phyloP scores from a whole-genome alignment of 768 basidiomycete species.

The Terana coerulea region DNA sequence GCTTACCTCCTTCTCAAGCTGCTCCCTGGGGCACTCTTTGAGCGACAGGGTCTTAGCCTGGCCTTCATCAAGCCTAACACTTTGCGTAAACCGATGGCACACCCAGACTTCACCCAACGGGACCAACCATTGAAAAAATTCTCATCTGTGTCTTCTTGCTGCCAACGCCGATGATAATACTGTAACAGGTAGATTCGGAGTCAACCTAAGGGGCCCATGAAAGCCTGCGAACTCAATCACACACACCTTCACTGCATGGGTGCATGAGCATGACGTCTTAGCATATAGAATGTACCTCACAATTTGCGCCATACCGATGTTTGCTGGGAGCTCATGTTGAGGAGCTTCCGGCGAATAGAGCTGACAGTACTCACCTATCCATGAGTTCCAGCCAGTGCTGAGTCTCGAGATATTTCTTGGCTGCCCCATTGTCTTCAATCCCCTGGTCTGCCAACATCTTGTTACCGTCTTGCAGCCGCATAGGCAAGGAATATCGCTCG shows the following conservation, averaged over 20 bases:
- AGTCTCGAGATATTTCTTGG: slow-evolving; percentile 48
- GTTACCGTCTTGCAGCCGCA: slow-evolving; percentile 41
- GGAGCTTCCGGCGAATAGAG: neutral
- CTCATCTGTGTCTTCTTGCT: slow-evolving; percentile 52
- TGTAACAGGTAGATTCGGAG: slow-evolving; percentile 23
- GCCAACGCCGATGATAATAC: slow-evolving; percentile 62
- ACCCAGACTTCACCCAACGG: no score
- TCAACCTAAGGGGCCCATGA: neutral
- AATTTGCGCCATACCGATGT: slow-evolving; percentile 61
- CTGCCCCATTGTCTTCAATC: slow-evolving; percentile 27
- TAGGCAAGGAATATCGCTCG: slow-evolving; percentile 41
- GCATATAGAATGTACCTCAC: slow-evolving; percentile 31
- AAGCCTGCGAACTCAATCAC: neutral
- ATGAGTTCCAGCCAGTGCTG: slow-evolving; percentile 66
- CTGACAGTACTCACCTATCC: slow-evolving; percentile 40
- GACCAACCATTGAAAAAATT: slow-evolving; percentile 72
- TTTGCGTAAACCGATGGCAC: neutral
- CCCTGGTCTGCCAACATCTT: slow-evolving; percentile 30
- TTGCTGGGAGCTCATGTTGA: slow-evolving; percentile 31
- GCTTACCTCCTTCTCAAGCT: slow-evolving; percentile 55
- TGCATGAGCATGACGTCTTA: neutral
- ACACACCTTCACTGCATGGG: slow-evolving; percentile 40
- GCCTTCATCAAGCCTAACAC: slow-evolving; percentile 56
- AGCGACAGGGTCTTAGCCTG: slow-evolving; percentile 52
- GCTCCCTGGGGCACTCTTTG: slow-evolving; percentile 54